phyloP scores from a whole-genome alignment of 345 rosid species.

The Salix suchowensis region DNA sequence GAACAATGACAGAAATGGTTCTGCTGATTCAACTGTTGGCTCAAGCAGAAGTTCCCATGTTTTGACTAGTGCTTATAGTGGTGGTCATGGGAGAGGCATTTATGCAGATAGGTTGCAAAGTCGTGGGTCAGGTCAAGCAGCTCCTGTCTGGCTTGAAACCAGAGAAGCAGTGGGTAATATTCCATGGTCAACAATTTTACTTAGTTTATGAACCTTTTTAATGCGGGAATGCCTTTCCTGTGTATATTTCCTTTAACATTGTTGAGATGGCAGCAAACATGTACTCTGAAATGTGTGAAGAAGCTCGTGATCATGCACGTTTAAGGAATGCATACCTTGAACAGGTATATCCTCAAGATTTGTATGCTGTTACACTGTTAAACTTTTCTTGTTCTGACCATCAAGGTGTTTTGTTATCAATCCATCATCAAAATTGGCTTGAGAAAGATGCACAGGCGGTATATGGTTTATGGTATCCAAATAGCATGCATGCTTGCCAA shows the following conservation, averaged over 20 bases:
- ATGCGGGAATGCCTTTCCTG: slow-evolving; percentile 29
- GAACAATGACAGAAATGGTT: slow-evolving; percentile 78
- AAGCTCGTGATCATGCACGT: slow-evolving; percentile 90
- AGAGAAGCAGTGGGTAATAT: slow-evolving; percentile 97
- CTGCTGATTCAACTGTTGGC: slow-evolving; percentile 67
- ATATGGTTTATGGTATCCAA: neutral
- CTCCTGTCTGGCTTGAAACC: slow-evolving; percentile 98
- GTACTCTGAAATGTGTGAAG: slow-evolving; percentile 85
- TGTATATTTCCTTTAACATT: slow-evolving; percentile 41
- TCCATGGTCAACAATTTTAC: slow-evolving; percentile 29
- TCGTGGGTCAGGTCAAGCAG: slow-evolving; percentile 56
- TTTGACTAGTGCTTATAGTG: slow-evolving; percentile 46
- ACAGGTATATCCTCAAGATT: slow-evolving; percentile 50
- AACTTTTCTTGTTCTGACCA: neutral
- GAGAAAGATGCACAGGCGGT: neutral
- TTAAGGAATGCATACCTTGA: slow-evolving; percentile 82
- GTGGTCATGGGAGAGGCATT: slow-evolving; percentile 62
- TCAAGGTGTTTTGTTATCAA: neutral
- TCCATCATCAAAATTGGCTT: neutral
- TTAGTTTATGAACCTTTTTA: slow-evolving; percentile 24
- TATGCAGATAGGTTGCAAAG: slow-evolving; percentile 62
- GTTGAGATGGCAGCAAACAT: slow-evolving; percentile 69
- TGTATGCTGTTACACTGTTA: neutral
- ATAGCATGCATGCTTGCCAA: neutral
- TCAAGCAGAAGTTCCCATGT: slow-evolving; percentile 73